These are phyloP conservation scores for Rhodosporidiobolus sp. DNA, from an alignment of 768 basidiomycete species.

Conservation along the genomic window DNA sequence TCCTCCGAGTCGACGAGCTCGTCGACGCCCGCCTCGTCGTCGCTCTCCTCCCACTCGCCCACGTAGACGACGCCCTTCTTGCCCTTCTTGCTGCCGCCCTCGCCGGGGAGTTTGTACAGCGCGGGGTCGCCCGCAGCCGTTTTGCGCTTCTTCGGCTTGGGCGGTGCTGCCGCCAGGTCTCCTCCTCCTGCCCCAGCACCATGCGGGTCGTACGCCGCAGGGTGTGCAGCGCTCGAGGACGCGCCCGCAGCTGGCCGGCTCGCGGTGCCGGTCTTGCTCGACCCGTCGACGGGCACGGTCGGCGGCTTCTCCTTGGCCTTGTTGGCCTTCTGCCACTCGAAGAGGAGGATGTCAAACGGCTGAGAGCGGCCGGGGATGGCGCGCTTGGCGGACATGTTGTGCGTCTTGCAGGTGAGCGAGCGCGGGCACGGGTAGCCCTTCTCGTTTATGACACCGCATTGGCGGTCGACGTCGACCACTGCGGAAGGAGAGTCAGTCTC, in stretches of 20 bases:
- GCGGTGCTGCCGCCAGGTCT: too few species aligned
- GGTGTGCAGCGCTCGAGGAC: not conserved
- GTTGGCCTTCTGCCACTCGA: slow-evolving; percentile 65
- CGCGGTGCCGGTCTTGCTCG: not conserved
- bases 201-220: too few species aligned
- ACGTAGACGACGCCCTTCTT: slow-evolving; percentile 64
- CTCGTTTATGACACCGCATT: slow-evolving; percentile 97
- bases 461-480: slow-evolving; percentile 74
- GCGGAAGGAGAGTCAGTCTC: not conserved
- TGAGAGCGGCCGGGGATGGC: slow-evolving; percentile 81
- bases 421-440: slow-evolving; percentile 88
- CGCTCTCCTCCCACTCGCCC: slow-evolving; percentile 67
- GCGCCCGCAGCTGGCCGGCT: not conserved
- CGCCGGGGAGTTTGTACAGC: not conserved
- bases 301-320: slow-evolving; percentile 43
- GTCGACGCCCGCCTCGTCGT: slow-evolving; percentile 52
- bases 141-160: slow-evolving; percentile 13
- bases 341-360: slow-evolving; percentile 75
- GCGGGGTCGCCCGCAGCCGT: not conserved
- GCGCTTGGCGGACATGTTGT: slow-evolving; percentile 94
- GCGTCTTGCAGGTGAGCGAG: slow-evolving; percentile 94
- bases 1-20: slow-evolving; percentile 68
- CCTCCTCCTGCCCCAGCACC: too few species aligned
- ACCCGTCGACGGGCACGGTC: too few species aligned
- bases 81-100: slow-evolving; percentile 45